Conservation (phyloP, 768 basidiomycete species). For the Amanita inopinata region DNA sequence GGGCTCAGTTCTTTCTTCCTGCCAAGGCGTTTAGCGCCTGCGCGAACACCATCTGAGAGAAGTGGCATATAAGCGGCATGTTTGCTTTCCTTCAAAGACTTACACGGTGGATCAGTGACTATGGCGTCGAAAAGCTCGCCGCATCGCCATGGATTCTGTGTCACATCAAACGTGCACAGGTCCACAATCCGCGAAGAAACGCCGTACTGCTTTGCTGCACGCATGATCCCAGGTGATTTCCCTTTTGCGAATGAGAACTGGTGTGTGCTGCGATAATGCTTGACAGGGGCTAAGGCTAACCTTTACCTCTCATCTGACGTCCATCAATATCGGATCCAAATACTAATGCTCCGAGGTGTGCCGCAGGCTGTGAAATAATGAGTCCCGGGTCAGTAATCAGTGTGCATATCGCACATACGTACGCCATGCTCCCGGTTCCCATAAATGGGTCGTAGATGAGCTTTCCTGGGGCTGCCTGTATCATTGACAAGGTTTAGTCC, state of each 20-base stretch:
- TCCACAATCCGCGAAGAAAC: slow-evolving; percentile 67
- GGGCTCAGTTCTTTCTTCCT: slow-evolving; percentile 44
- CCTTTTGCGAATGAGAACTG: slow-evolving; percentile 16
- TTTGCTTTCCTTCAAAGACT: slow-evolving; percentile 22
- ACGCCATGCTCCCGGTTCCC: slow-evolving; percentile 88
- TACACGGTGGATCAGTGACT: slow-evolving; percentile 90
- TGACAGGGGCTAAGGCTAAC: slow-evolving; percentile 23
- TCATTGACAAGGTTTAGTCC: not conserved
- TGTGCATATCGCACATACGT: slow-evolving; percentile 37
- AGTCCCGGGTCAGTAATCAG: not conserved
- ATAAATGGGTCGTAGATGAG: slow-evolving; percentile 93
- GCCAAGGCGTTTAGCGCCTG: slow-evolving; percentile 76
- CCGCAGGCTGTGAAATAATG: slow-evolving; percentile 59
- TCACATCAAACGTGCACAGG: slow-evolving; percentile 89
- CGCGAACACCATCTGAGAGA: slow-evolving; percentile 78
- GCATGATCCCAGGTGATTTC: slow-evolving; percentile 58
- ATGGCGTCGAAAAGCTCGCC: slow-evolving; percentile 92
- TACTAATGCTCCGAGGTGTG: slow-evolving; percentile 80
- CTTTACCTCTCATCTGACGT: slow-evolving; percentile 92
- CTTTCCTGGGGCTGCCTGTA: slow-evolving; percentile 78
- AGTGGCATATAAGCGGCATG: slow-evolving; percentile 7
- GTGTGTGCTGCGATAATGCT: not conserved
- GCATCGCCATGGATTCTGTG: slow-evolving; percentile 78
- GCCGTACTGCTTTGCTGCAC: slow-evolving; percentile 81
- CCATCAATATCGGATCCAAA: slow-evolving; percentile 97